Base-by-base conservation (phyloP, 495 filamentous ascomycete species). In the Chaetomium fimeti region DNA sequence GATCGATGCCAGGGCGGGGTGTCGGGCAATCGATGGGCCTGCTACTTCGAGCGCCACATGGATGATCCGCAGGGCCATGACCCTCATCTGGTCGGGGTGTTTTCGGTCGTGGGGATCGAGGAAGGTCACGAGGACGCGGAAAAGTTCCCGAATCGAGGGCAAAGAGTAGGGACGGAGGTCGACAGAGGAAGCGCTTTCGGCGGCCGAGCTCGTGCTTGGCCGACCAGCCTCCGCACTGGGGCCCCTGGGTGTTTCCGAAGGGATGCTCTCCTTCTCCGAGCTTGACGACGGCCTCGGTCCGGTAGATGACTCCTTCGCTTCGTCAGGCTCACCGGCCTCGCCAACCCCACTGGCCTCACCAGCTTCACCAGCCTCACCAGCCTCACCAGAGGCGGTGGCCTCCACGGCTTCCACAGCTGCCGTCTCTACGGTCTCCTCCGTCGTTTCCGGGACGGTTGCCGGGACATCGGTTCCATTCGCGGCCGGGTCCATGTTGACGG, bases 31-130 rank as follows among this genome's bases (percentile, higher is more conserved):
- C 0, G 93, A 96, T 2, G 94, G 93, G 0, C 94, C 94, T 25
- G 94, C 93, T 63, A 98, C 93, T 73, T 99, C 94, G 45, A 99
- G 83, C 13, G 94, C 93, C 40, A 99, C 94, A 79, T 98, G 94
- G 63, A 98, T 96, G 63, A 99, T 97, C 38, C 95, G 84, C 60
- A 99, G 79, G 7, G 95, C 94, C 92, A 98, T 98, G 25, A 98
- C 91, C 67, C 93, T 85, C 89, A 97, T 96, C 11, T 91, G 87
- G 72, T 99, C 94, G 16, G 91, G 92, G 75, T 96, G 91, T 67
- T 92, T 89, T 47, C 85, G 85, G 69, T 97, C 93, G 68, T 98
- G 91, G 2, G 94, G 94, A 69, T 98, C 92, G 38, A 98, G 78
- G 16, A 99, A 85, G 73, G 96, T 91, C 29, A 98, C 92, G n/a